A percentile compares a stretch with the other conserved stretches of the same genome.
These are phyloP conservation scores for Daldinia grandis DNA, from an alignment of 495 filamentous ascomycete species.

Conservation along the genomic window DNA sequence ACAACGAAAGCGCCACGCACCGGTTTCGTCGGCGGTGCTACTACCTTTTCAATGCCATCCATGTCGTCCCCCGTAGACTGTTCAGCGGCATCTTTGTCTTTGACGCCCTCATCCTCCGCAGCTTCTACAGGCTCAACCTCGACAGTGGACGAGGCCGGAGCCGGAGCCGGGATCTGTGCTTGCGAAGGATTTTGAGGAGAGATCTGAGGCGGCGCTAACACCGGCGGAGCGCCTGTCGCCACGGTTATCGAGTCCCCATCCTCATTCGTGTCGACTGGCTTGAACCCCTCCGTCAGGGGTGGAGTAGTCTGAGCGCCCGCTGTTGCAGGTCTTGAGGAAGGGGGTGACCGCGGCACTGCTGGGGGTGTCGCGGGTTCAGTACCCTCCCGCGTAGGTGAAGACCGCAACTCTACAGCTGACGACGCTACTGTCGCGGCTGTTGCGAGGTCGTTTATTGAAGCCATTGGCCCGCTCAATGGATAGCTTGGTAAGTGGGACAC, in stretches of 20 bases:
- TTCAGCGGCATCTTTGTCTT: neutral
- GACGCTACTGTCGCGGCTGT: conserved; percentile 52
- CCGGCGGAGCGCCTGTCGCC: conserved; percentile 29
- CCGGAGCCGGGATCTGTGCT: conserved; percentile 33
- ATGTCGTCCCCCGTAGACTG: conserved; percentile 6
- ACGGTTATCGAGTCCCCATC: conserved; percentile 33
- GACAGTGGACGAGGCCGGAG: conserved; percentile 2
- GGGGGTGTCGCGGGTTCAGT: conserved; percentile 2
- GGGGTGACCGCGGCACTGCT: neutral
- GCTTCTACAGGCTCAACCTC: neutral
- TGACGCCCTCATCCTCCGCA: conserved; percentile 7
- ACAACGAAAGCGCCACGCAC: conserved; percentile 81
- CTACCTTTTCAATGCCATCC: conserved; percentile 35
- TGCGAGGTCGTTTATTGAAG: conserved; percentile 57
- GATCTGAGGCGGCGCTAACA: conserved; percentile 37
- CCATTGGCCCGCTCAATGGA: conserved; percentile 35
- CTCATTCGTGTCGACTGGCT: neutral
- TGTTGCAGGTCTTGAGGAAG: conserved; percentile 5
- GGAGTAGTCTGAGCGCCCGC: neutral
- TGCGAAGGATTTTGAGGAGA: conserved; percentile 33
- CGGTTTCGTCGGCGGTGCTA: conserved; percentile 23
- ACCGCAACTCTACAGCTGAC: conserved; percentile 45
- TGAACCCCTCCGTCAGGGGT: neutral
- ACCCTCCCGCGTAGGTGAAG: conserved; percentile 29
- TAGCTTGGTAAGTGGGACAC: neutral